These are phyloP conservation scores for Stenocarpella maydis DNA, from an alignment of 2,329 filamentous ascomycete species.

Conservation along the genomic window DNA sequence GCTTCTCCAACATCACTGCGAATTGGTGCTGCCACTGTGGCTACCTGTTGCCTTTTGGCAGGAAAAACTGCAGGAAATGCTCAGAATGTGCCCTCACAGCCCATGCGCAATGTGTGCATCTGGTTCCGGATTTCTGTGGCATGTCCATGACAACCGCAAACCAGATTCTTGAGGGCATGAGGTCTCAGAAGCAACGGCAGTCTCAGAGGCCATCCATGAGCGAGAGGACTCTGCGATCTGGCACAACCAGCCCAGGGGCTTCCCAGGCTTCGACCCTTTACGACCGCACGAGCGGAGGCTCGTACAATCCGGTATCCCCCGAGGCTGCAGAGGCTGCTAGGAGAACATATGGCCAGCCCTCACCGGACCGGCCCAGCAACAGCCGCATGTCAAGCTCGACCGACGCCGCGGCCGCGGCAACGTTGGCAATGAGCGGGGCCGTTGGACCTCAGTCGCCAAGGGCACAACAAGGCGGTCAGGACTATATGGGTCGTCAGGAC, in stretches of 20 bases:
- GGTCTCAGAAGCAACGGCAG: conserved; percentile 74
- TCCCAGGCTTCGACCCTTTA: conserved; percentile 40
- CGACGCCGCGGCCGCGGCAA: conserved; percentile 61
- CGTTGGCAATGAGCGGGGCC: conserved; percentile 65
- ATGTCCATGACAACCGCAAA: conserved; percentile 99
- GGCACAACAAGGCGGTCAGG: conserved; percentile 43
- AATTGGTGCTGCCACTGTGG: conserved; percentile 99
- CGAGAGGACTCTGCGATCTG: conserved; percentile 70
- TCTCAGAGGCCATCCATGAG: conserved; percentile 66
- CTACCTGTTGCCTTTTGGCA: conserved; percentile 92
- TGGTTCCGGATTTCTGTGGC: conserved; percentile 98
- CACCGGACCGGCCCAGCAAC: conserved; percentile 57
- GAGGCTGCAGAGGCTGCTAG: conserved; percentile 72
- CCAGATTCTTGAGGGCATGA: conserved; percentile 87
- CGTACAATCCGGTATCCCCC: conserved; percentile 48
- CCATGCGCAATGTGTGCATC: conserved; percentile 89
- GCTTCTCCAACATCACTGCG: conserved; percentile 96
- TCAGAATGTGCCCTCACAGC: conserved; percentile 92
- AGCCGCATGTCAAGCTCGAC: conserved; percentile 61
- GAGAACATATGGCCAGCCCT: conserved; percentile 65
- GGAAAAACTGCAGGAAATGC: conserved; percentile 94
- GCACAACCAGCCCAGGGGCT: conserved; percentile 55
- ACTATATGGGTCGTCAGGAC: conserved; percentile 44
- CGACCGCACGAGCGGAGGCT: conserved; percentile 33
- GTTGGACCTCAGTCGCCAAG: conserved; percentile 47